Base-by-base conservation (phyloP, 1,139 yeast species). In the Hansenula sp. region DNA sequence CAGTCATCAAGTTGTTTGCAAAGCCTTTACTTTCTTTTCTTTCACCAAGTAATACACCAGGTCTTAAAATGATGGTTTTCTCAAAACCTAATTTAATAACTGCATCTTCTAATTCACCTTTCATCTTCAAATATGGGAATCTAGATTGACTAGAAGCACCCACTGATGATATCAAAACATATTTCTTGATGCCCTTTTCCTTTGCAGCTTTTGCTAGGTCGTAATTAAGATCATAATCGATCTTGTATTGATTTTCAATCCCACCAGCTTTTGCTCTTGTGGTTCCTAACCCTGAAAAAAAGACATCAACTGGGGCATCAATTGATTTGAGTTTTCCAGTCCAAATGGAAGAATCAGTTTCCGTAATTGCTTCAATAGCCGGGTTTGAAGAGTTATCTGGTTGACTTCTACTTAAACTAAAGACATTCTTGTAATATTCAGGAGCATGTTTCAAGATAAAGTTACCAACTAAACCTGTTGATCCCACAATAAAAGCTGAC, bases 221-320 rank as follows among this genome's bases (percentile, higher is more conserved):
- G 32, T 73, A 61, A 55, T 84, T 86, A 48, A 79, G 64, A 36
- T 84, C 94, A 51, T 79, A 75, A 54, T 87, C 96, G 46, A 86
- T 79, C 48, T 69, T 68, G 47, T 71, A 69, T 61, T 85, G 89
- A 19, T 77, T 72, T 22, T 74, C 84, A 4, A 78, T 66, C 1
- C 81, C 68, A n/a, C 92, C 92, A 4, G 89, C 95, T 16, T 64
- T 69, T 1, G 75, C 80, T 39, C 73, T 69, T 1, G 95, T 86
- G 14, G 95, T 83, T n/a, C 89, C 95, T 51, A 87, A 73, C 0
- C 80, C 77, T 2, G 86, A 75, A 47, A 81, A 73, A 43, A 77
- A 68, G 1, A 68, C 59, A 24, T 51, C 54, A 28, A 43, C 44
- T 56, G 56, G 48, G 29, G 45, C 33, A 44, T 42, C 25, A 39